phyloP scores from a whole-genome alignment of 257 asterid genomes.

The Solanum pimpinellifolium region DNA sequence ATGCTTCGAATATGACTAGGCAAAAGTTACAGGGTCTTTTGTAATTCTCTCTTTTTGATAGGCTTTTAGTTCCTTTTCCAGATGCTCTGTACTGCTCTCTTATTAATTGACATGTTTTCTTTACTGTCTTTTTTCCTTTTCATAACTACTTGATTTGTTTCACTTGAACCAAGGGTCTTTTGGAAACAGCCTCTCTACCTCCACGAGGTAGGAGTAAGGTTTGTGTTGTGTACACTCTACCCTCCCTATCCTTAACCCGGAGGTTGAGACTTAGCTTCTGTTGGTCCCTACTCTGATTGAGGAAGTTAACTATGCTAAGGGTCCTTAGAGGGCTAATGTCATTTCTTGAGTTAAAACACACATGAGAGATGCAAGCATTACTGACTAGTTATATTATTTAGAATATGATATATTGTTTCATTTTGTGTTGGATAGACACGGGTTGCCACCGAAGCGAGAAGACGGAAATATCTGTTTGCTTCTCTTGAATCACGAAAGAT shows the following conservation, averaged over 20 bases:
- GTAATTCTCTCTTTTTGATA: background rate
- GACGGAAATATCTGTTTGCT: constrained; percentile 44
- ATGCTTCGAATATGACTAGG: background rate
- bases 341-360: background rate
- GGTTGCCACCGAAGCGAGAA: constrained; percentile 30
- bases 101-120: background rate
- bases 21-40: background rate
- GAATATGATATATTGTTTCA: background rate
- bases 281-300: background rate
- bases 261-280: background rate
- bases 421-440: constrained; percentile 27
- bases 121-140: background rate
- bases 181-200: background rate
- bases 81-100: background rate
- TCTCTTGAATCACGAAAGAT: constrained; percentile 12
- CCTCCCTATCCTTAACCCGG: background rate
- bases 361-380: background rate
- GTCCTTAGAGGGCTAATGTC: background rate
- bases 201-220: background rate
- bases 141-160: background rate
- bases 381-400: background rate
- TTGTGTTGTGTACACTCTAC: background rate
- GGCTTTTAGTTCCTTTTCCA: background rate
- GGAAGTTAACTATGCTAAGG: background rate
- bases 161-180: background rate